phyloP scores from a whole-genome alignment of 768 basidiomycete genomes.

The Antrodiella citrinella region DNA sequence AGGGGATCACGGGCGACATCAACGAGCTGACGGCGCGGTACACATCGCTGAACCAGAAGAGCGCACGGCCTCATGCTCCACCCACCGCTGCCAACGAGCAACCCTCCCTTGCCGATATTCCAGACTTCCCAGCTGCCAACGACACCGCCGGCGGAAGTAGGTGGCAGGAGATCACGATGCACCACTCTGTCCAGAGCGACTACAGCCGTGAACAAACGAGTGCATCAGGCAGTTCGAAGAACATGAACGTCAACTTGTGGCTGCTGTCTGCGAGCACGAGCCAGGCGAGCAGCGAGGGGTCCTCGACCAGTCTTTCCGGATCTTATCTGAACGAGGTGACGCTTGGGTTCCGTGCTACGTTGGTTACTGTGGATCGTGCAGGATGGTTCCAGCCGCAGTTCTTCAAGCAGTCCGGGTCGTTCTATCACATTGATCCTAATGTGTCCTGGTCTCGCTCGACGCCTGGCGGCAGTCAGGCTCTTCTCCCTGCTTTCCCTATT shows the following conservation, averaged over 20 bases:
- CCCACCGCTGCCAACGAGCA: background rate
- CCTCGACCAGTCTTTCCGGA: background rate
- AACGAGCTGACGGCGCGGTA: background rate
- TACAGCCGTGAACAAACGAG: background rate
- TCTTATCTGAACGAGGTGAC: background rate
- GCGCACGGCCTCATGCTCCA: background rate
- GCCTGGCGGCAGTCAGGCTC: background rate
- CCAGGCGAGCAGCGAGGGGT: background rate
- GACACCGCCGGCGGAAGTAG: background rate
- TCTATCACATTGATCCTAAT: background rate
- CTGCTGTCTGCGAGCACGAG: background rate
- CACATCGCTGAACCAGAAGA: background rate
- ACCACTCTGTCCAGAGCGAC: background rate
- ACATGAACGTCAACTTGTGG: background rate
- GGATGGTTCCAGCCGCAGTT: conserved; percentile 9
- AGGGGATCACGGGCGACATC: background rate
- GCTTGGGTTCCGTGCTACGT: background rate
- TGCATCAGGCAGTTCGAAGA: background rate
- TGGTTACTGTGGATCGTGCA: conserved; percentile 4
- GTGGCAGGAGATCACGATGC: background rate
- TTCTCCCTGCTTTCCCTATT: background rate
- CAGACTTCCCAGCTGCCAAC: background rate
- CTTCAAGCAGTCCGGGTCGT: conserved; percentile 3
- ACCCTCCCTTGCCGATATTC: background rate
- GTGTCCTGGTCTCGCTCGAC: background rate